Evolutionary conservation across 495 filamentous ascomycete genomes (phyloP).

Genomic region (Daldinia childiae): DNA sequence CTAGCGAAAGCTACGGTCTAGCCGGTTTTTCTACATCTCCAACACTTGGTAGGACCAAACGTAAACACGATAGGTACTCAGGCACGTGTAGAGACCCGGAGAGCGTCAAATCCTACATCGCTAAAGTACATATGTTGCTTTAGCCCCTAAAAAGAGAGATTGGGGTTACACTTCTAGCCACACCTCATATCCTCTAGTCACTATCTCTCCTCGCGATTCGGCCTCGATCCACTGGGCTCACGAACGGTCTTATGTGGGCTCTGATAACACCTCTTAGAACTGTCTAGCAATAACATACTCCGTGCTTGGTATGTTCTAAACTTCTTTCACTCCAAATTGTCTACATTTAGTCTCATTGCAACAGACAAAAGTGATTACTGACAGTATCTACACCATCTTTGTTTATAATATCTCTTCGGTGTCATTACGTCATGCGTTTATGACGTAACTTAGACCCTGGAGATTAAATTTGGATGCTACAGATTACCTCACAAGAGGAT

Average conservation of each 20-base stretch:
- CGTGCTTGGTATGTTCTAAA: neutral
- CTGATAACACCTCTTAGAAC: neutral
- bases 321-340: neutral
- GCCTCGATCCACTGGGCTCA: neutral
- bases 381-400: neutral
- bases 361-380: neutral
- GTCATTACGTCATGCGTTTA: neutral
- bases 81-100: conserved; percentile 22
- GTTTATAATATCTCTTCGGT: too few species aligned
- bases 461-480: neutral
- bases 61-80: conserved; percentile 9
- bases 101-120: conserved; percentile 7
- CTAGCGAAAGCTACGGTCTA: conserved; percentile 13
- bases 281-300: neutral
- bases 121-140: conserved; percentile 24
- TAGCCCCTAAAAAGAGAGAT: neutral
- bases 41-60: neutral
- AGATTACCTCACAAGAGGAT: conserved; percentile 16
- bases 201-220: conserved; percentile 3
- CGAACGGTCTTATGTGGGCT: neutral
- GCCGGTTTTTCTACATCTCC: conserved; percentile 3
- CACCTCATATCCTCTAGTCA: conserved; percentile 4
- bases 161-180: conserved; percentile 5
- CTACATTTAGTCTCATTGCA: neutral
- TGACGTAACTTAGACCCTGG: conserved; percentile 35